Base-by-base conservation (phyloP, 2,329 filamentous ascomycete species). In the Arthrobotrys pseudoclavata region DNA sequence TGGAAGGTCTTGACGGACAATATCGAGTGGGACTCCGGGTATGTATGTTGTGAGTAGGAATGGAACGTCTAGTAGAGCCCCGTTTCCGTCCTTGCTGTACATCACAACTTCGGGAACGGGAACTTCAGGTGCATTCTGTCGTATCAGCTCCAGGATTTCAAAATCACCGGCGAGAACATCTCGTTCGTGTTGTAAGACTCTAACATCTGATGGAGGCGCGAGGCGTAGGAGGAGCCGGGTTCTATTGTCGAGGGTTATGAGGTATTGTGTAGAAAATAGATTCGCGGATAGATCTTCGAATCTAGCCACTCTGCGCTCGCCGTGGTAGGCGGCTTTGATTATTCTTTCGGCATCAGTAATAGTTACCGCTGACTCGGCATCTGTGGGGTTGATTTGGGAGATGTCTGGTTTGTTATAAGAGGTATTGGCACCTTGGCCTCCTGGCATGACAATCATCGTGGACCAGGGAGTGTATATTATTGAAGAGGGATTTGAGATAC, bases 21-120 rank as follows among this genome's bases (percentile, higher is more conserved):
- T 48, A 26, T 74, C 57, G 47, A 81, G 74, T 12, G 76, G 74
- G 34, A 75, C 53, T 9, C 81, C 81, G 13, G 81, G 79, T 26
- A 80, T 79, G 18, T 79, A 76, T n/a, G 79, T 78, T 29, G 80
- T 80, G 6, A 81, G 78, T 10, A 81, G 45, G 37, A 80, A 81
- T 3, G 80, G 79, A 1, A 79, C 76, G 26, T 78, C 80, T 24
- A 80, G 60, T n/a, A 81, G 57, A n/a, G 45, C 42, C 48, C 26
- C 53, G 69, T 18, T 62, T 4, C 26, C 42, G 60, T 74, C 75
- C 64, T 81, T 79, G 69, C 76, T 79, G 52, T 77, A 34, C 31
- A 81, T 72, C 12, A 80, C 61, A 15, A 77, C 71, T 34, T 71
- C 53, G 20, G 80, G 80, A 6, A 80, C 68, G 20, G 76, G 76